Base-by-base conservation (phyloP, 345 rosid genomes). In the Brassica rapa region DNA sequence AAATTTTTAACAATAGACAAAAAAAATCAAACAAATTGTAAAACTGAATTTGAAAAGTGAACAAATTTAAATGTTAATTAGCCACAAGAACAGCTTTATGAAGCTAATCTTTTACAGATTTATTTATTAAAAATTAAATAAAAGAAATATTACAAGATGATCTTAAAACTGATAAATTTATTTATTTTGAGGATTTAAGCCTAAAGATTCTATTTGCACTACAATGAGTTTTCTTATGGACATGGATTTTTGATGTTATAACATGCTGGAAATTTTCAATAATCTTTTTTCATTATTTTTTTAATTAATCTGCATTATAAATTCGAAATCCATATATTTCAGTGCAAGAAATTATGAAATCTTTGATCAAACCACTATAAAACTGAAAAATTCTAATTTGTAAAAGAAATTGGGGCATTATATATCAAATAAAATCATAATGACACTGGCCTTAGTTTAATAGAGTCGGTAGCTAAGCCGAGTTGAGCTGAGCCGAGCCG, bases 401-500 rank as follows among this genome's bases (percentile, higher is more conserved):
- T 39, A 9, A 39, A 9, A 39, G 12, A 39, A 39, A 39, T 39
- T 39, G 12, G 4, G 4, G 46, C 4, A 3, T 39, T 39, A 25
- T 39, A 25, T 25, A 25, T 25, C 29, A 25, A 25, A 25, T 25
- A 25, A 25, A 25, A 25, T 25, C 29, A 25, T 25, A 25, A 25
- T 25, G 29, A 4, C 29, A 25, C 29, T 25, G 29, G 29, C 4
- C 29, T 25, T 25, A 25, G 23, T 55, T 59, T 3, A 6, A 23
- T 37, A n/a, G 33, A 19, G 10, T 76, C 14, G 10, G n/a, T 49
- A 78, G 27, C 64, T 23, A 12, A 70, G 51, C 68, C 9, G 39
- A 80, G 66, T 67, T 6, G 43, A 73, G 62, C 72, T 12, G 41
- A 73, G 19, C 23, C 0, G n/a, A 68, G 75, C 66, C 49, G 51